Evolutionary conservation across 2,329 filamentous ascomycete species (phyloP).

Genomic region (Stylonectria norvegica): DNA sequence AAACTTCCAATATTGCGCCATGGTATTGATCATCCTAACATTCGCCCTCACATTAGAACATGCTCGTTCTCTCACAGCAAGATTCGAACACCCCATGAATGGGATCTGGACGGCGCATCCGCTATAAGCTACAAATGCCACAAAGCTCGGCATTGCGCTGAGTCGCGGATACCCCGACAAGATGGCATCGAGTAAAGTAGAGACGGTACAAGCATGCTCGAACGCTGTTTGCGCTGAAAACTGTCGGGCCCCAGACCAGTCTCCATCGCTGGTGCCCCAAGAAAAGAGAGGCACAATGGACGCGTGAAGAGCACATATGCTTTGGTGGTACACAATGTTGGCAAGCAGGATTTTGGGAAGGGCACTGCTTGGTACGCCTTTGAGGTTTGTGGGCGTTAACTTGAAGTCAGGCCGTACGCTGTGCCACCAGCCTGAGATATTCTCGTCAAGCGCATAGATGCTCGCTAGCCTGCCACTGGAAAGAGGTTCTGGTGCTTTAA

Average conservation of each 20-base stretch:
- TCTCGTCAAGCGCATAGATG: constrained; percentile 8
- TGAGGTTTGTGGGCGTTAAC: constrained; percentile 1
- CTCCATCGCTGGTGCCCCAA: constrained; percentile 10
- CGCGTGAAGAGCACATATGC: constrained; percentile 17
- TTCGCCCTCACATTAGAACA: constrained; percentile 14
- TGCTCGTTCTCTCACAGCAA: constrained; percentile 10
- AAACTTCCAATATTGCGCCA: constrained; percentile 9
- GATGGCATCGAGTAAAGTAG: constrained; percentile 6
- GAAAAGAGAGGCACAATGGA: constrained; percentile 23
- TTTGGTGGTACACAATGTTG: constrained; percentile 18
- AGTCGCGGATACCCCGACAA: neutral
- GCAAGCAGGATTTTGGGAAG: constrained; percentile 5
- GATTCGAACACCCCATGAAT: constrained; percentile 20
- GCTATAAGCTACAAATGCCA: constrained; percentile 21
- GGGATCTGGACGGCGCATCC: constrained; percentile 21
- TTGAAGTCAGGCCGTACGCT: constrained; percentile 1
- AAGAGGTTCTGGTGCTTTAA: neutral
- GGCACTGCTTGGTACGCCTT: neutral
- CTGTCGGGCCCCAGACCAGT: constrained; percentile 11
- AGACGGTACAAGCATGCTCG: constrained; percentile 17
- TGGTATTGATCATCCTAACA: constrained; percentile 11
- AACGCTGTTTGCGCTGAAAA: constrained; percentile 21
- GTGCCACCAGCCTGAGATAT: constrained; percentile 10
- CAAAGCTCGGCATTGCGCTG: constrained; percentile 13
- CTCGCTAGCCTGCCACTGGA: neutral